Evolutionary conservation across 1,284 basidiomycete species (phyloP), one percentile per base, ranked within the genome.

Genomic region (Moesziomyces sp.): DNA sequence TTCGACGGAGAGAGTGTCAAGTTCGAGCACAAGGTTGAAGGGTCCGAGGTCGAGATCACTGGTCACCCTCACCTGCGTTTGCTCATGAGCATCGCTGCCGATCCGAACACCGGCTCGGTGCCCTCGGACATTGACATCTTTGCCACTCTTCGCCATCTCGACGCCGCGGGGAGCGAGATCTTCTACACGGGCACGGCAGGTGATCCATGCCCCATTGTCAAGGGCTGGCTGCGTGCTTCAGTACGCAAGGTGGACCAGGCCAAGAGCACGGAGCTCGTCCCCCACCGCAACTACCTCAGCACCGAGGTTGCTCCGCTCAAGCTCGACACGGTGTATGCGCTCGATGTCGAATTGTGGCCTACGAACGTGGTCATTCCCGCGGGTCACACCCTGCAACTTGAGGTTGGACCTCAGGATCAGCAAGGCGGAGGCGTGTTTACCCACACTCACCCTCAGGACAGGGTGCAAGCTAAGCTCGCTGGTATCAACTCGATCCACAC

Each of bases 71-170:
- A 79, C 7, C 73, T 76, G 33, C 73, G 77, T 45, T 60, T 83
- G 4, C 61, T 74, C 5, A 68, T 79, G 52, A 57, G 63, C 14
- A 60, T 83, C 8, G 30, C 48, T 26, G 60, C 67, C 19, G 61
- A 63, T 26, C 58, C 71, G 0, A 48, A 52, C 10, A 46, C 43
- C 9, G 16, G 76, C 0, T 49, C 70, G 3, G 60, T 74, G 2
- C 83, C 83, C n/a, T 73, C 61, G 43, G 84, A 85, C 48, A 38
- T 82, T 13, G 84, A 85, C 66, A 57, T 84, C 16, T 82, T 85
- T 52, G 66, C 82, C 19, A 84, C 83, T 0, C 57, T 85, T 11
- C 77, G 84, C 10, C 80, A 84, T 57, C 61, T 84, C 40, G 82
- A 78, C 49, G 49, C 78, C 0, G 50, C 71, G 3, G 84, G 82